A percentile compares a stretch with the other conserved stretches of the same genome.
These are phyloP conservation scores for Polysphondylium violaceum DNA, from an alignment of 78 protist species.

Conservation along the genomic window DNA sequence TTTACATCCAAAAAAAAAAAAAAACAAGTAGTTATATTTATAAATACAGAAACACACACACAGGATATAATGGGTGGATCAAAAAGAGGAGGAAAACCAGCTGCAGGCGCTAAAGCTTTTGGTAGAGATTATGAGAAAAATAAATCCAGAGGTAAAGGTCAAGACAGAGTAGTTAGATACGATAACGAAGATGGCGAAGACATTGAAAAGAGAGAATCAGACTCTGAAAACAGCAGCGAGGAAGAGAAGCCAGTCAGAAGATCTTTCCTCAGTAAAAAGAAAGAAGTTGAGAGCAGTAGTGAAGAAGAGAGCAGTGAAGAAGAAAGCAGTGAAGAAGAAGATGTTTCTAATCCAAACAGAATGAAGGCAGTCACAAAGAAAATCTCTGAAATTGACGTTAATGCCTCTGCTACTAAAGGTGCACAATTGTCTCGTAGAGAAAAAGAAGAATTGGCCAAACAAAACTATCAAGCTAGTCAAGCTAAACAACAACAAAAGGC, in stretches of 20 bases:
- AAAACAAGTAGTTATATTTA: too few species aligned
- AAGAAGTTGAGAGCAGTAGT: background rate
- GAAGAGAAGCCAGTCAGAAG: background rate
- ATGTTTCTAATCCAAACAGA: constrained; percentile 58
- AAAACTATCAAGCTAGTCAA: constrained; percentile 14
- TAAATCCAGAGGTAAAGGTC: constrained; percentile 2
- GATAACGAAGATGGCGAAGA: constrained; percentile 40
- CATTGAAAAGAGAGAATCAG: constrained; percentile 29
- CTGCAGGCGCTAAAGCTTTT: background rate
- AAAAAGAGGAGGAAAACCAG: constrained; percentile 4
- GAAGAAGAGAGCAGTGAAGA: constrained; percentile 21
- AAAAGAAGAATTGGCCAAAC: constrained; percentile 68
- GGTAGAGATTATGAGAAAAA: constrained; percentile 13
- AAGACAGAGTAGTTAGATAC: background rate
- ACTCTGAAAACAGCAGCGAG: background rate
- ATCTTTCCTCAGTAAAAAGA: background rate
- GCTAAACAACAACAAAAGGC: constrained; percentile 42
- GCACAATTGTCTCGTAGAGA: constrained; percentile 56
- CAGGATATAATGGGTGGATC: constrained; percentile 12
- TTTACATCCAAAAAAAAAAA: too few species aligned
- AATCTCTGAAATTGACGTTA: constrained; percentile 4
- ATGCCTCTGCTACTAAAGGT: background rate
- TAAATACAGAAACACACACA: too few species aligned
- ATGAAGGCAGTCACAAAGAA: constrained; percentile 41
- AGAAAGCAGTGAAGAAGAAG: constrained; percentile 23